Evolutionary conservation across 192 early-diverging fungal species (phyloP).

Genomic region (Coemansia sp.): DNA sequence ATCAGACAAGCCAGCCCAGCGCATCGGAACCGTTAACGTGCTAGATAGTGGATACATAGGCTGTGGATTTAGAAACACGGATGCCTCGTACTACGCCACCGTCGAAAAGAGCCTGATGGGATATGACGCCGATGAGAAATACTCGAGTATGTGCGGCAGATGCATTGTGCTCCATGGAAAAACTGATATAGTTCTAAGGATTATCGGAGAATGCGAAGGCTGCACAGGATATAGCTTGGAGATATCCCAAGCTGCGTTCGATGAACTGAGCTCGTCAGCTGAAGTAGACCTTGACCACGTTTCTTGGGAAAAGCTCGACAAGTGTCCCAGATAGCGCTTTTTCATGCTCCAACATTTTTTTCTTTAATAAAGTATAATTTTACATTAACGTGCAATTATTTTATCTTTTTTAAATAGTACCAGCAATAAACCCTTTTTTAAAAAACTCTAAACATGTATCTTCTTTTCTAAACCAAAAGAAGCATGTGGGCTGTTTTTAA

Average conservation of each 20-base stretch:
- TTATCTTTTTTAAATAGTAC: background rate
- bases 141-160: conserved; percentile 10
- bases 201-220: background rate
- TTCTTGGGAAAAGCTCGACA: background rate
- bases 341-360: no score
- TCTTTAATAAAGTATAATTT: background rate
- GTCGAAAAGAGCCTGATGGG: background rate
- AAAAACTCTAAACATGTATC: background rate
- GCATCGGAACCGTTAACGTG: background rate
- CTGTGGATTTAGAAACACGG: conserved; percentile 3
- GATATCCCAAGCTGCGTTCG: background rate
- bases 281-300: background rate
- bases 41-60: background rate
- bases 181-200: conserved; percentile 4
- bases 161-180: conserved; percentile 11
- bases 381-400: no score
- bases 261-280: background rate
- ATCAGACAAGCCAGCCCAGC: background rate
- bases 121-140: background rate
- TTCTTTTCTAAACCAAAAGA: no score
- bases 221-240: background rate
- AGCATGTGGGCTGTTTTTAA: background rate
- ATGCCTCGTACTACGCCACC: conserved; percentile 7
- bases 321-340: background rate
- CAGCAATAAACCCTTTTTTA: background rate